A percentile compares a stretch with the other conserved stretches of the same genome.
Conservation (phyloP, 768 basidiomycete species). For the Leccinum disarticulatum region DNA sequence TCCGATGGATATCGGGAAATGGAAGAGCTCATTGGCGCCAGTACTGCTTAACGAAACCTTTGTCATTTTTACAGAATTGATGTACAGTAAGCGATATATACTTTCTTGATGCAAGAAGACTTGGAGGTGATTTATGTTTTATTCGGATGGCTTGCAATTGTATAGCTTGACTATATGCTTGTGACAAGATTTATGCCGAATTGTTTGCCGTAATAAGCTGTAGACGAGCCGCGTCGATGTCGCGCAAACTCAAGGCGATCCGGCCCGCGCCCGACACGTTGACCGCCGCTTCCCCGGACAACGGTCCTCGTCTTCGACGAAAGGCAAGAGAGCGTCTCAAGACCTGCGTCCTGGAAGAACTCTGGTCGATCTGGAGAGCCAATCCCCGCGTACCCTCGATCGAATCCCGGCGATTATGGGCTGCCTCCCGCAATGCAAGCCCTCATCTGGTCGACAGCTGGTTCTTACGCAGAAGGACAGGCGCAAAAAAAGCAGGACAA, state of each 20-base stretch:
- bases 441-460: conserved; percentile 24
- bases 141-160: no score
- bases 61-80: no score
- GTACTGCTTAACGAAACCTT: not conserved
- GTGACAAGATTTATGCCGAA: no score
- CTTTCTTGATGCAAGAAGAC: no score
- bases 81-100: no score
- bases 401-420: conserved; percentile 29
- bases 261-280: not conserved
- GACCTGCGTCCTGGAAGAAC: conserved; percentile 20
- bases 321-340: conserved; percentile 12
- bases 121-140: not conserved
- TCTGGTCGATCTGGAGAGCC: conserved; percentile 30
- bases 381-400: conserved; percentile 31
- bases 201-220: no score
- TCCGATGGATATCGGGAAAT: not conserved
- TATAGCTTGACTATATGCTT: no score
- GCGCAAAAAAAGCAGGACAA: conserved; percentile 25
- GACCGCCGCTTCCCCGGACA: not conserved
- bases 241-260: conserved; percentile 6
- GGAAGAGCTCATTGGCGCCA: not conserved
- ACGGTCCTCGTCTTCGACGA: conserved; percentile 4
- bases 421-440: conserved; percentile 20
- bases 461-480: conserved; percentile 26
- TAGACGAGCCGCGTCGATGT: conserved; percentile 11